Evolutionary conservation across 1,284 basidiomycete genomes (phyloP), one percentile per base, ranked within the genome.

Genomic region (Agaricales sp.): DNA sequence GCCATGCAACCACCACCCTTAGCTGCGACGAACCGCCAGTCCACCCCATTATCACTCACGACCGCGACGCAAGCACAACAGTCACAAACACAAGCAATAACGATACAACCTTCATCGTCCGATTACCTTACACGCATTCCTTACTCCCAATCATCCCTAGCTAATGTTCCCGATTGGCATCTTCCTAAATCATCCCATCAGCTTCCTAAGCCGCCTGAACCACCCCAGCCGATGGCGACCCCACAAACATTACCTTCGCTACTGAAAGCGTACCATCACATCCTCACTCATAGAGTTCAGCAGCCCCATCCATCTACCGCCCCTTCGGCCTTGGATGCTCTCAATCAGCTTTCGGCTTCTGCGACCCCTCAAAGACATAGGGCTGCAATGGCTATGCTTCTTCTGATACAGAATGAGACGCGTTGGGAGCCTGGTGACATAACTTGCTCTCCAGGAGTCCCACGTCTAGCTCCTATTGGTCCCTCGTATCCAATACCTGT

Each of bases 81-180:
- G 22, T 61, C 58, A 51, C 63, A 68, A 44, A 62, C 73, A 1
- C 69, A 72, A 50, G 61, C 74, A 3, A 61, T 74, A 49, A 67
- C 75, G 1, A 67, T 75, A 1, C 70, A 66, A 3, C 58, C 67
- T 2, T 60, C 73, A 3, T 67, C 75, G 0, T 76, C 80, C 8
- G 84, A 88, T 60, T 85, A 85, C 53, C 67, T 78, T 14, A 73
- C 80, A 3, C 75, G 77, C 55, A 73, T 86, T 1, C 82, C 85
- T 2, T 87, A 87, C 57, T 71, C 72, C 2, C 74, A 81, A 55
- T 87, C 85, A 0, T 71, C 79, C 1, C 72, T 87, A 18, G 71
- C 81, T 3, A 65, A 68, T 6, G 67, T 74, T 3, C 71, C 80
- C 3, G 71, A 80, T 56, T 80, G 81, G 75, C 84, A 87, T 59